A percentile compares a stretch with the other conserved stretches of the same genome.
These are phyloP conservation scores for Dalbergia cultrata DNA, from an alignment of 306 rosid species.

Conservation along the genomic window DNA sequence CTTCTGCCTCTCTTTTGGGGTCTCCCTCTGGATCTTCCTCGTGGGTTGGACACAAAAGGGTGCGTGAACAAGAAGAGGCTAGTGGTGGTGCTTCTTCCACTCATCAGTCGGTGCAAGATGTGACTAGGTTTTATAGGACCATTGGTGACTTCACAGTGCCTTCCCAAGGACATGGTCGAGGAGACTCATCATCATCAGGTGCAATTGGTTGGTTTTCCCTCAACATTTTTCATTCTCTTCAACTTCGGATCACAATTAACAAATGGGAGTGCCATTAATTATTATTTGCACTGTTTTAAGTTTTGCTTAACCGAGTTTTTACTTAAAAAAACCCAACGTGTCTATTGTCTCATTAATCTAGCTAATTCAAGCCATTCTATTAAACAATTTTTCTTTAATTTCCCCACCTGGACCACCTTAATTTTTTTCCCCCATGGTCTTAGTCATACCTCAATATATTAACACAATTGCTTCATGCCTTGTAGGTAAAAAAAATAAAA, in stretches of 20 bases:
- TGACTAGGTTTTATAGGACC: conserved; percentile 35
- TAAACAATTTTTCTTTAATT: neutral
- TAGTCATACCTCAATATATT: neutral
- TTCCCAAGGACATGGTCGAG: conserved; percentile 38
- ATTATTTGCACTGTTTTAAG: neutral
- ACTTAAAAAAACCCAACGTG: neutral
- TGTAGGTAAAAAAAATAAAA: too few species aligned
- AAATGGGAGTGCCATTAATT: neutral
- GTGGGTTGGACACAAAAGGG: conserved; percentile 72
- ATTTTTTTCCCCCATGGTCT: neutral
- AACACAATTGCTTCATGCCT: neutral
- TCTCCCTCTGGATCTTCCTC: conserved; percentile 41
- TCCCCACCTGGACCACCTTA: neutral
- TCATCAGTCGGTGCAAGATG: conserved; percentile 38
- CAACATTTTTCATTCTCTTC: neutral
- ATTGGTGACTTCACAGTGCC: conserved; percentile 44
- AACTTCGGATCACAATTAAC: neutral
- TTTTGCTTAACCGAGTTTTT: neutral
- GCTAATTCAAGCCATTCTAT: neutral
- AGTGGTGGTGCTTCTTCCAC: conserved; percentile 5
- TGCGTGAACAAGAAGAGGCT: conserved; percentile 62
- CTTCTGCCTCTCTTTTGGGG: conserved; percentile 42
- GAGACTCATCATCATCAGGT: conserved; percentile 57
- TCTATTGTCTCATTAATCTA: neutral
- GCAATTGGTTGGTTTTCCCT: conserved; percentile 37